phyloP scores from a whole-genome alignment of 1,139 yeast genomes.

The Candida tropicalis region DNA sequence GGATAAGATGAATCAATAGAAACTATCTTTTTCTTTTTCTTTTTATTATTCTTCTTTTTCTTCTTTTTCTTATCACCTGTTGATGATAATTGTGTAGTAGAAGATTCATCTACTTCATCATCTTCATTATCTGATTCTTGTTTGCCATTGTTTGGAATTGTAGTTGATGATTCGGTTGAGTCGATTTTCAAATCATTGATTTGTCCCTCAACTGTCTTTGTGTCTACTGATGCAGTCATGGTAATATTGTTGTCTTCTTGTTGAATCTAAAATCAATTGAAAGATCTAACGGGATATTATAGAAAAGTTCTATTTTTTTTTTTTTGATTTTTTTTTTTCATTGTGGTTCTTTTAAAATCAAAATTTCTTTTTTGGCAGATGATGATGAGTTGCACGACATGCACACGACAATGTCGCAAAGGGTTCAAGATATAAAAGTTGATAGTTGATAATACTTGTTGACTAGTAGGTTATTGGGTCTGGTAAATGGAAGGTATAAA shows the following conservation, averaged over 20 bases:
- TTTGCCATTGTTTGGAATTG: constrained; percentile 6
- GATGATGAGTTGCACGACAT: too few relatives aligned
- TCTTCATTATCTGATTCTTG: constrained; percentile 14
- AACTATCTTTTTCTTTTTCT: constrained; percentile 47
- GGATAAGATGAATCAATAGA: constrained; percentile 72
- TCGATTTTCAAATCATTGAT: constrained; percentile 17
- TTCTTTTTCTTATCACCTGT: constrained; percentile 32
- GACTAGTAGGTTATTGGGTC: too few relatives aligned
- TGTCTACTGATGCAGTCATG: constrained; percentile 11
- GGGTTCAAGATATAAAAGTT: too few relatives aligned
- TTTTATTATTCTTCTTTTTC: constrained; percentile 52
- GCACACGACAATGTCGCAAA: too few relatives aligned
- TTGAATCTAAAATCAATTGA: not conserved
- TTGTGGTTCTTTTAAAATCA: too few relatives aligned
- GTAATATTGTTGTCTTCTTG: constrained; percentile 1
- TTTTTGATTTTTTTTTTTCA: too few relatives aligned
- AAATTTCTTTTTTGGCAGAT: too few relatives aligned
- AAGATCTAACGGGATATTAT: too few relatives aligned
- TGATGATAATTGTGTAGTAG: constrained; percentile 26
- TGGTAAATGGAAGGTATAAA: too few relatives aligned
- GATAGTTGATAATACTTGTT: too few relatives aligned
- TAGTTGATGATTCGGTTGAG: constrained; percentile 1
- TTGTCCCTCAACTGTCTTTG: constrained; percentile 15
- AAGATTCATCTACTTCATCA: constrained; percentile 15
- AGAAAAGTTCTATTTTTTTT: not conserved